Conservation (phyloP, 305 asterid genomes). For the Rubia occidens region DNA sequence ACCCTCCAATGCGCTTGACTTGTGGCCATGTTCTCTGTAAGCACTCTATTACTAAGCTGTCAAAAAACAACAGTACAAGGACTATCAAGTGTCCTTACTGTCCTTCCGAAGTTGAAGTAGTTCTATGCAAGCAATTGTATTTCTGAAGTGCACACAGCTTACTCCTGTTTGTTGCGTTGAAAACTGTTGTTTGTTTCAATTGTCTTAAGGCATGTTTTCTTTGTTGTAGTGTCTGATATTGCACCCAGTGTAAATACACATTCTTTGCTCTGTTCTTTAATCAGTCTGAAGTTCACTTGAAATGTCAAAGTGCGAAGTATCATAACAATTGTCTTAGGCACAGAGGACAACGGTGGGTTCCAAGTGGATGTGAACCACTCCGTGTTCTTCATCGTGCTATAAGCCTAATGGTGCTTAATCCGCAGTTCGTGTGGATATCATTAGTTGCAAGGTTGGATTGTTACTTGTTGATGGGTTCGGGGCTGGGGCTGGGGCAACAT, state of each 20-base stretch:
- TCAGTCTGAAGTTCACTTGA: conserved; percentile 3
- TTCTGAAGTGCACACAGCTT: conserved; percentile 32
- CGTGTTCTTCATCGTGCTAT: not conserved
- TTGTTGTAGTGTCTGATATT: conserved; percentile 27
- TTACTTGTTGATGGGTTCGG: too few species aligned
- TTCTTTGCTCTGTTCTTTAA: conserved; percentile 25
- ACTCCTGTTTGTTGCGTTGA: conserved; percentile 21
- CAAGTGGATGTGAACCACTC: too few species aligned
- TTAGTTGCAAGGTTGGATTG: too few species aligned
- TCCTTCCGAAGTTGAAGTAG: conserved; percentile 78
- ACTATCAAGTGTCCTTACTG: conserved; percentile 92
- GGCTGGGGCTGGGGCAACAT: too few species aligned
- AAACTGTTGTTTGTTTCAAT: conserved; percentile 10
- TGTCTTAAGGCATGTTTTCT: not conserved
- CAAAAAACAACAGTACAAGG: conserved; percentile 62
- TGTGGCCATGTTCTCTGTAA: conserved; percentile 90
- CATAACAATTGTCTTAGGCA: not conserved
- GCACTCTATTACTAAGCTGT: conserved; percentile 77
- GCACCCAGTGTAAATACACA: conserved; percentile 36
- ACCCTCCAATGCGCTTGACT: conserved; percentile 79
- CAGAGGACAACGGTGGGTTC: not conserved
- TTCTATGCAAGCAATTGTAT: conserved; percentile 69
- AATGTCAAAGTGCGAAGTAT: not conserved
- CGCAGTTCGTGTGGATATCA: not conserved
- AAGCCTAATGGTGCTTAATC: not conserved